Evolutionary conservation across 2,329 filamentous ascomycete genomes (phyloP).

Genomic region (Apiospora sp.): DNA sequence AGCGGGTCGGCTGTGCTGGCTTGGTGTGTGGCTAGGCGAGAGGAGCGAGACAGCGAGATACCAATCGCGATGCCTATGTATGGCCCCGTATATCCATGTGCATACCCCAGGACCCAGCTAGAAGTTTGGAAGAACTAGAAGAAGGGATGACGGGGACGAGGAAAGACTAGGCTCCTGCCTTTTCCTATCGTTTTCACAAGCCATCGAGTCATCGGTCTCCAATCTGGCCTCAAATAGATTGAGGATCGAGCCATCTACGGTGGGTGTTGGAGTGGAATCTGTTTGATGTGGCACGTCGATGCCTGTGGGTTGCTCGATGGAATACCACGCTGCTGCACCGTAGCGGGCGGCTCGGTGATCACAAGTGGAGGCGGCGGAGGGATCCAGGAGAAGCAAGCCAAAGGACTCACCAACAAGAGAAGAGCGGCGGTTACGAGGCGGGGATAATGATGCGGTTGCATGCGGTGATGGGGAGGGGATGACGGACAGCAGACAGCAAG

Average conservation of each 20-base stretch:
- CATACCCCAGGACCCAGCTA: not conserved
- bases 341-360: conserved; percentile 10
- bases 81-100: not conserved
- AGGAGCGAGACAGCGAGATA: not conserved
- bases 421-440: not conserved
- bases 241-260: conserved; percentile 11
- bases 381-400: not conserved
- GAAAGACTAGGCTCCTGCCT: not conserved
- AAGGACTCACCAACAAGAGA: not conserved
- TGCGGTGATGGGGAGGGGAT: not conserved
- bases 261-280: not conserved
- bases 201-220: not conserved
- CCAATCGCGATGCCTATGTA: not conserved
- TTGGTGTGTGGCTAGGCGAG: not conserved
- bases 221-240: conserved; percentile 19
- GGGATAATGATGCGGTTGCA: not conserved
- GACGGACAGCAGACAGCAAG: not conserved
- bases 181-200: not conserved
- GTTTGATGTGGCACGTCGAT: conserved; percentile 15
- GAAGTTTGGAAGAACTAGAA: not conserved
- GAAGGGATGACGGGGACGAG: not conserved
- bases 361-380: not conserved
- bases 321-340: not conserved
- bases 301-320: not conserved
- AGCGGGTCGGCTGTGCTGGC: not conserved